Conservation (phyloP, 1,139 yeast genomes). For the Yamadazyma sp. region DNA sequence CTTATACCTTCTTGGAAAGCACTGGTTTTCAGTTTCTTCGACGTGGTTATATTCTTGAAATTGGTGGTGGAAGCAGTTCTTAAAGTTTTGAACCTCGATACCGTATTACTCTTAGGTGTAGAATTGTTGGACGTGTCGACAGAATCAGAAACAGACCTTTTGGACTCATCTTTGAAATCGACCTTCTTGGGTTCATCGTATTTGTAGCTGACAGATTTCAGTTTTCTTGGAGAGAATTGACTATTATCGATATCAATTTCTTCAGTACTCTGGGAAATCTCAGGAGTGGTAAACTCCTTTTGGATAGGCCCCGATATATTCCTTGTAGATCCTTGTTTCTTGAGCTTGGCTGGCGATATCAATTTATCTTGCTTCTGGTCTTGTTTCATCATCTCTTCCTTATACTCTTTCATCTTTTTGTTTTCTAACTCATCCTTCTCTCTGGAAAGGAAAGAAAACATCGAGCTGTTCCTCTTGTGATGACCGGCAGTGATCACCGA, state of each 20-base stretch:
- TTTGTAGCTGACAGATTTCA: slow-evolving; percentile 22
- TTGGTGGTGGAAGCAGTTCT: slow-evolving; percentile 47
- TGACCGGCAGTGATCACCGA: slow-evolving; percentile 26
- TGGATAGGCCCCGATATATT: background rate
- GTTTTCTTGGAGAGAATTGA: slow-evolving; percentile 39
- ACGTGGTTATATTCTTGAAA: slow-evolving; percentile 41
- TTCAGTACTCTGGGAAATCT: slow-evolving; percentile 9
- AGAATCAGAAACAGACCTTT: slow-evolving; percentile 35
- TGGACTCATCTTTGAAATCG: slow-evolving; percentile 24
- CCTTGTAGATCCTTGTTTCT: slow-evolving; percentile 15
- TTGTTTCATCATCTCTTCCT: slow-evolving; percentile 4
- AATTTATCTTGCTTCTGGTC: slow-evolving; percentile 16
- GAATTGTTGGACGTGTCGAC: slow-evolving; percentile 9
- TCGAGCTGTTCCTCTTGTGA: slow-evolving; percentile 29
- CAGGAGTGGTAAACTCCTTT: slow-evolving; percentile 6
- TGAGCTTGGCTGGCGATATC: slow-evolving; percentile 27
- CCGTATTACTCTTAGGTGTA: slow-evolving; percentile 15
- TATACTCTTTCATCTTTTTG: slow-evolving; percentile 7
- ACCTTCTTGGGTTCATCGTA: slow-evolving; percentile 15
- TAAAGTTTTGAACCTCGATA: slow-evolving; percentile 39
- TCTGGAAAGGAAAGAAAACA: slow-evolving; percentile 14
- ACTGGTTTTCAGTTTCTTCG: slow-evolving; percentile 68
- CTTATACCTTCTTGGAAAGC: slow-evolving; percentile 94
- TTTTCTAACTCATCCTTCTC: slow-evolving; percentile 13
- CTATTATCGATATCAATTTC: slow-evolving; percentile 35